Conservation (phyloP, 1,284 basidiomycete species). For the Austroboletus novae-zelandiae region DNA sequence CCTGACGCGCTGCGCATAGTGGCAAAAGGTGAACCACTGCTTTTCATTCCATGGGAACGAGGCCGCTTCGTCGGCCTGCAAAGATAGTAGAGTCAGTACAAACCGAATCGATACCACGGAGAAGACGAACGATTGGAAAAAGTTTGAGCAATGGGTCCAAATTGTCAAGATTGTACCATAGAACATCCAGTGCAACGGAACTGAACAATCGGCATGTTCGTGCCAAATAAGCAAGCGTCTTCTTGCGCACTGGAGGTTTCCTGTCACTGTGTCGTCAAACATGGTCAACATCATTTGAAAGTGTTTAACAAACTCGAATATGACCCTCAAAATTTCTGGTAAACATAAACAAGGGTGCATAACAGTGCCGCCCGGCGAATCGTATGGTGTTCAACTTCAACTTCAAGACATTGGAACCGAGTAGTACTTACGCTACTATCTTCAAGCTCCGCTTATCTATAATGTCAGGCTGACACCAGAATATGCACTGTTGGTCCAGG, state of each 20-base stretch:
- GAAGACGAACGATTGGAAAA: conserved; percentile 10
- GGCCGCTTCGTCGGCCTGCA: not conserved
- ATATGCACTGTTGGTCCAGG: too few relatives aligned
- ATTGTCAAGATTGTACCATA: conserved; percentile 14
- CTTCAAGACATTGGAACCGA: too few relatives aligned
- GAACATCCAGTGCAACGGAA: conserved; percentile 14
- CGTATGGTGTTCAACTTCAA: too few relatives aligned
- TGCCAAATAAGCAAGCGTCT: conserved; percentile 15
- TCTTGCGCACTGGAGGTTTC: not conserved
- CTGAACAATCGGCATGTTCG: conserved; percentile 17
- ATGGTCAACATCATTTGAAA: too few relatives aligned
- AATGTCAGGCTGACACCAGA: too few relatives aligned
- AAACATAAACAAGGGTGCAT: conserved; percentile 18
- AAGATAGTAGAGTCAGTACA: not conserved
- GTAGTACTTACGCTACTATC: too few relatives aligned
- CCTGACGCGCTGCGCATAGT: conserved; percentile 19
- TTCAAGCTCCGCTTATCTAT: too few relatives aligned
- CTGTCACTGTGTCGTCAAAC: not conserved
- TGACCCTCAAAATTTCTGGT: conserved; percentile 9
- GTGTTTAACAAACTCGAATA: conserved; percentile 9
- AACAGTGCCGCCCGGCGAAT: not conserved
- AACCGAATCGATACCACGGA: not conserved
- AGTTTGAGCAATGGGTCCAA: conserved; percentile 10
- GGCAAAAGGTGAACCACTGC: conserved; percentile 11
- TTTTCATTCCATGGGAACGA: not conserved